A percentile compares a stretch with the other conserved stretches of the same genome.
Conservation (phyloP, 2,329 filamentous ascomycete genomes). For the Aspergillaceae sp. region DNA sequence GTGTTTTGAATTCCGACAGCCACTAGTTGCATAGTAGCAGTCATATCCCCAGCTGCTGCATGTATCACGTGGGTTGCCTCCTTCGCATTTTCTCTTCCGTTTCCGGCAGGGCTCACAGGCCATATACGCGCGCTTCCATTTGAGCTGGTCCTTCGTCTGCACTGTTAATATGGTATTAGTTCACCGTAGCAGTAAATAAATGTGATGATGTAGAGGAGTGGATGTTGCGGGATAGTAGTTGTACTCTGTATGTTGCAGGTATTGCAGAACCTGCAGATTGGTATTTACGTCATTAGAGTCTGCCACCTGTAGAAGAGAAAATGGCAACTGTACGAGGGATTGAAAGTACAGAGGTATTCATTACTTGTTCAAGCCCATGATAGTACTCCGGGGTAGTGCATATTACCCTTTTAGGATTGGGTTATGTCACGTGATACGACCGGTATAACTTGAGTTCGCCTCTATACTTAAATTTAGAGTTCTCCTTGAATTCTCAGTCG, state of each 20-base stretch:
- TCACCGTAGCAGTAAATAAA: not conserved
- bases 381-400: too few relatives aligned
- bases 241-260: not conserved
- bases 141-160: slow-evolving; percentile 1
- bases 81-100: slow-evolving; percentile 24
- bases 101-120: slow-evolving; percentile 22
- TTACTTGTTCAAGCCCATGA: too few relatives aligned
- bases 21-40: slow-evolving; percentile 14
- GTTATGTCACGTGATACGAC: too few relatives aligned
- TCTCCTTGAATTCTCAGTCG: too few relatives aligned
- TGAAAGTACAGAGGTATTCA: too few relatives aligned
- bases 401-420: too few relatives aligned
- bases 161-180: not conserved
- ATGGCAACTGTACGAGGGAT: too few relatives aligned
- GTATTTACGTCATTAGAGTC: not conserved
- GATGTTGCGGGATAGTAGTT: not conserved
- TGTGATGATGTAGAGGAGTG: not conserved
- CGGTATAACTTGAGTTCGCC: too few relatives aligned
- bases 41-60: slow-evolving; percentile 22
- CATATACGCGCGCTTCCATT: slow-evolving; percentile 14
- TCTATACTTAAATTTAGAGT: too few relatives aligned
- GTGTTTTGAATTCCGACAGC: not conserved
- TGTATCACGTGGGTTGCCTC: slow-evolving; percentile 17
- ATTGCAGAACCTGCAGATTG: not conserved
- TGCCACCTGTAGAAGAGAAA: too few relatives aligned